Base-by-base conservation (phyloP, 1,284 basidiomycete genomes). In the Irpex sp. region DNA sequence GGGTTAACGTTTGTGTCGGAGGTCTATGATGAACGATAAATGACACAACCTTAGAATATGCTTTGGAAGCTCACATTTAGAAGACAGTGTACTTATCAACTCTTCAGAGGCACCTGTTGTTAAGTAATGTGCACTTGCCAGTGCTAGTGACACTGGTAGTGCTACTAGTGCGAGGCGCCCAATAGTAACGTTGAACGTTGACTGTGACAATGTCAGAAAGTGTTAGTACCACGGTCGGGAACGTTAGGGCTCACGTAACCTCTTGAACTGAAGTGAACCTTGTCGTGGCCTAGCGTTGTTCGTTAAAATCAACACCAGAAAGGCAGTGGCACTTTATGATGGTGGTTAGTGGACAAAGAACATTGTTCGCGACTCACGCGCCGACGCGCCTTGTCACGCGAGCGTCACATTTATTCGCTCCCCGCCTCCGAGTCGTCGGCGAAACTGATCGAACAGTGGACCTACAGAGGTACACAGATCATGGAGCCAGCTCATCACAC, bases 321-420 rank as follows among this genome's bases (percentile, higher is more conserved):
- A 33, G 28, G 28, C 28, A 33, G 7, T 33, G 28, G 39, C 14
- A 56, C 54, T 16, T 56, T 33, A 19, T 21, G 28, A 45, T 45
- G 39, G 39, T 16, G 39, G 21, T 19, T 4, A n/a, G 23, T 42
- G 18, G 18, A 23, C 12, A 39, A 18, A 14, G 56, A 33, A 35
- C 10, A 19, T 56, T 16, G 28, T 35, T 45, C 28, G 28, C 28
- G 28, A 33, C 28, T 33, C 28, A 6, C 28, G 55, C 55, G 56
- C n/a, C 28, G 28, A 33, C 56, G 56, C 56, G 56, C 42, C 56
- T 12, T 16, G 56, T 57, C 56, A 57, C 56, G 56, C 56, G 33
- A 28, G 14, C 35, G 52, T 54, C 52, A 54, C 52, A 21, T 5
- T 35, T 10, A 23, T 51, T 51, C 48, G 52, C 23, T 28, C 23